Conservation (phyloP, 257 asterid species). For the Solanum arcanum region DNA sequence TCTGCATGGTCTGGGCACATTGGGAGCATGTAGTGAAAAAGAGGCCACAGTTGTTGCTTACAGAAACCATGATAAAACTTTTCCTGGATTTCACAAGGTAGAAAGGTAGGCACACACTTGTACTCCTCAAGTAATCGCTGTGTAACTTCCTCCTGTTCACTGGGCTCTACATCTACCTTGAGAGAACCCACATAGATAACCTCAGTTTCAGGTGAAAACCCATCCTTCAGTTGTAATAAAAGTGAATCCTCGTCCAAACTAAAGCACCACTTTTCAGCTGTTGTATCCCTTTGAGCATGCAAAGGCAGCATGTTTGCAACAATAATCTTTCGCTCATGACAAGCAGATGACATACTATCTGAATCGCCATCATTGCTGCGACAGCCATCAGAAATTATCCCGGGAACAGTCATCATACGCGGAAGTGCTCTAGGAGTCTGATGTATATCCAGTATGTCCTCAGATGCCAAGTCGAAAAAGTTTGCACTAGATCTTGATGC, state of each 20-base stretch:
- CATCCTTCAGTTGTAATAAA: constrained; percentile 68
- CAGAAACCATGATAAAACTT: constrained; percentile 78
- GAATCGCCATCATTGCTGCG: constrained; percentile 59
- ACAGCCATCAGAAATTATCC: constrained; percentile 50
- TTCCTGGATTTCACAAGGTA: constrained; percentile 56
- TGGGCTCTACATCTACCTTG: constrained; percentile 58
- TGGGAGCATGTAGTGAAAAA: constrained; percentile 93
- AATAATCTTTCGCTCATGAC: constrained; percentile 52
- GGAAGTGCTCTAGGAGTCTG: constrained; percentile 68
- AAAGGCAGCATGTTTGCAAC: constrained; percentile 85
- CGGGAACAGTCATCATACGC: constrained; percentile 63
- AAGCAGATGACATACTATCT: constrained; percentile 42
- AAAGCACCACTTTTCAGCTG: constrained; percentile 56
- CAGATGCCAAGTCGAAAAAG: constrained; percentile 62
- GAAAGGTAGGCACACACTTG: constrained; percentile 78
- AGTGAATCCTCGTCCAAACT: constrained; percentile 66
- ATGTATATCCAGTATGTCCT: constrained; percentile 39
- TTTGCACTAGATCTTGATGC: constrained; percentile 52
- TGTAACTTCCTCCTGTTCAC: constrained; percentile 81
- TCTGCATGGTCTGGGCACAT: constrained; percentile 87
- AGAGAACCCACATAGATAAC: constrained; percentile 78
- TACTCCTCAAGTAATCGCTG: constrained; percentile 61
- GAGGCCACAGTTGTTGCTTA: constrained; percentile 92
- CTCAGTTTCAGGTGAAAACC: constrained; percentile 67
- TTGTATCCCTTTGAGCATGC: constrained; percentile 50